Percentiles rank a stretch among this genome's conserved stretches.
These are phyloP conservation scores for Bremia lactucae DNA, from an alignment of 352 stramenopile species.

Conservation along the genomic window DNA sequence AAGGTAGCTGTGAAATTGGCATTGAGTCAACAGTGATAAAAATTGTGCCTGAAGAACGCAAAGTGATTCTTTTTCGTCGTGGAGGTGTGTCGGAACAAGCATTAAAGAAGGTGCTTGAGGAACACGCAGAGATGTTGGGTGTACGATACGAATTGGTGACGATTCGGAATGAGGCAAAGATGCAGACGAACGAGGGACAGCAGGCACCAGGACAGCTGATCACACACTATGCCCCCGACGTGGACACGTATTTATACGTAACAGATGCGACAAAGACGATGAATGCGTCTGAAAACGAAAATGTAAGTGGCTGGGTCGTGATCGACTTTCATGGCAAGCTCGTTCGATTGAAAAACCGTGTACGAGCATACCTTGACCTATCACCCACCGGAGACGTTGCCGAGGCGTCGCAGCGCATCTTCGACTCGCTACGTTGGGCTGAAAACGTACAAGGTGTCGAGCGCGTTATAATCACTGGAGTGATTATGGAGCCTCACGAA, in stretches of 20 bases:
- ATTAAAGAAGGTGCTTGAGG: conserved; percentile 45
- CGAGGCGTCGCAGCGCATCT: conserved; percentile 71
- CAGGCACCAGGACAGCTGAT: conserved; percentile 93
- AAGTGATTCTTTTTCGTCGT: conserved; percentile 82
- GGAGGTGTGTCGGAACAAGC: conserved; percentile 74
- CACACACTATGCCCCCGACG: conserved; percentile 96
- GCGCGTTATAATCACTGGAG: conserved; percentile 59
- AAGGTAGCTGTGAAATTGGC: conserved; percentile 73
- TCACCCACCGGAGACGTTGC: conserved; percentile 51
- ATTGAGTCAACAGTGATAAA: conserved; percentile 93
- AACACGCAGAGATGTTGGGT: conserved; percentile 28
- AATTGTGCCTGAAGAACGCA: conserved; percentile 66
- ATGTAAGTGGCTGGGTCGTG: conserved; percentile 53
- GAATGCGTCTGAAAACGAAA: conserved; percentile 14
- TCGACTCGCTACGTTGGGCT: conserved; percentile 75
- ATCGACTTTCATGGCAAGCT: conserved; percentile 74
- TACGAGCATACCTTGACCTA: conserved; percentile 71
- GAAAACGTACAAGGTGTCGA: conserved; percentile 63
- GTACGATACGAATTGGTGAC: conserved; percentile 49
- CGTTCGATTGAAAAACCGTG: conserved; percentile 27
- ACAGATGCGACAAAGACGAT: conserved; percentile 25
- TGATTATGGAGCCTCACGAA: conserved; percentile 42
- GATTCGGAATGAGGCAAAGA: conserved; percentile 52
- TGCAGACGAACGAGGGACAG: conserved; percentile 58
- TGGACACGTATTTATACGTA: conserved; percentile 83